Evolutionary conservation across 140 eudicot genomes (phyloP), one percentile per base, ranked within the genome.

Genomic region (Erigeron philadelphicus): DNA sequence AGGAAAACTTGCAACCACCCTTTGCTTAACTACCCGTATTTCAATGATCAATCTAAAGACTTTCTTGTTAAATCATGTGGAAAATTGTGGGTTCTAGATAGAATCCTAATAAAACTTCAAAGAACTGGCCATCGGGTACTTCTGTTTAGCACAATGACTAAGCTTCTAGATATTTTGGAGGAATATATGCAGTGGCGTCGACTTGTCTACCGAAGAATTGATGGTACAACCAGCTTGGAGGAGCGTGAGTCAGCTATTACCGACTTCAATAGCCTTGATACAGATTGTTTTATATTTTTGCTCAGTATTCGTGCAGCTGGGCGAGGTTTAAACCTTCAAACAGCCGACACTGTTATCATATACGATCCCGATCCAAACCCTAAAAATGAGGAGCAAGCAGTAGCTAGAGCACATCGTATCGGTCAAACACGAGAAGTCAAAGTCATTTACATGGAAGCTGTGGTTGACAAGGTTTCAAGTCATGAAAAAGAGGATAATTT

Each of bases 351-450:
- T 0, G 99, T 93, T n/a, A 77, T 93, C 66, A 93, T 93, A 43
- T 93, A 93, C 61, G 99, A 93, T 72, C 99, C 99, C 16, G 99
- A 93, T 70, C 99, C 99, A 18, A 93, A 93, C 79, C 99, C 99
- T 0, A 93, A 93, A 77, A 93, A 93, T 49, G 99, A 93, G 76
- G 99, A 93, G 69, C 99, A 93, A 72, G 99, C 99, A 12, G 97
- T 93, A 72, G 99, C 99, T 59, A 79, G 99, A 47, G 99, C 99
- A 43, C 99, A 93, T 75, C 95, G 99, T 9, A 93, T 93, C 25
- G 99, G 99, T 38, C 99, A 93, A 80, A 85, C 83, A 2, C 89
- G 97, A 71, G 99, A 93, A 81, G 99, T 93, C 55, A 93, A 87
- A 75, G 99, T 93, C 19, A 87, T 93, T 12, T 86, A 93, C 71